A percentile compares a stretch with the other conserved stretches of the same genome.
These are phyloP conservation scores for Choiromyces venosus DNA, from an alignment of 495 filamentous ascomycete species.

Conservation along the genomic window DNA sequence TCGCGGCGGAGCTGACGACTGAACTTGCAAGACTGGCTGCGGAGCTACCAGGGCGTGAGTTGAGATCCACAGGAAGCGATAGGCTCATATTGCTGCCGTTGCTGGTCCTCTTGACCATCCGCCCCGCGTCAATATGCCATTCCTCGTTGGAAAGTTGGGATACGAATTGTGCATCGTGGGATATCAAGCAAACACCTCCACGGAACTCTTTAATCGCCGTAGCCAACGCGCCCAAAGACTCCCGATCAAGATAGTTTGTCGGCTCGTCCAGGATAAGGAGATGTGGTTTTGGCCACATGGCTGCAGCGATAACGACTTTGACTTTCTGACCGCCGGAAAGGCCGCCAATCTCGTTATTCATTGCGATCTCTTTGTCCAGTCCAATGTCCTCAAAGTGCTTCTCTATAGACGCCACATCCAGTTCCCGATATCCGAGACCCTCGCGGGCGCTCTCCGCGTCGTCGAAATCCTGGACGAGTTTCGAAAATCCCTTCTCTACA, in stretches of 20 bases:
- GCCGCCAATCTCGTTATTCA: conserved; percentile 97
- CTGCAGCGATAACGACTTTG: conserved; percentile 96
- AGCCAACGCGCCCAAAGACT: conserved; percentile 89
- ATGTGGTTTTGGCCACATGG: conserved; percentile 99
- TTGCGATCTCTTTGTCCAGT: conserved; percentile 93
- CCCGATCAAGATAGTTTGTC: conserved; percentile 97
- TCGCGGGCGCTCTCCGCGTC: conserved; percentile 97
- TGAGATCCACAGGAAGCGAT: conserved; percentile 31
- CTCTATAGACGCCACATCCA: conserved; percentile 86
- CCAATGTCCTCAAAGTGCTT: conserved; percentile 98
- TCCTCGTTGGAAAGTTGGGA: conserved; percentile 90
- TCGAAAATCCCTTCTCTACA: conserved; percentile 74
- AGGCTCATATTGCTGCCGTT: conserved; percentile 48
- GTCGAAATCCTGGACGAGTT: conserved; percentile 95
- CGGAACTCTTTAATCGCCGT: conserved; percentile 97
- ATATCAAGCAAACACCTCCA: conserved; percentile 98
- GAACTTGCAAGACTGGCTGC: conserved; percentile 56
- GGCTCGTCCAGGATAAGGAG: conserved; percentile 96
- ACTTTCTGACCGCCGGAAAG: conserved; percentile 98
- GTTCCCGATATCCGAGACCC: conserved; percentile 87
- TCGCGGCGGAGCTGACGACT: conserved; percentile 64
- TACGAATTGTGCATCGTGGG: conserved; percentile 98
- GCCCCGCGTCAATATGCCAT: conserved; percentile 85
- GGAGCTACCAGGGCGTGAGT: conserved; percentile 46
- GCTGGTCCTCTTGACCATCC: conserved; percentile 54